These are phyloP conservation scores for bread wheat (Triticum aestivum) DNA, from an alignment of 176 grass and related monocot genomes.

Conservation along the genomic window DNA sequence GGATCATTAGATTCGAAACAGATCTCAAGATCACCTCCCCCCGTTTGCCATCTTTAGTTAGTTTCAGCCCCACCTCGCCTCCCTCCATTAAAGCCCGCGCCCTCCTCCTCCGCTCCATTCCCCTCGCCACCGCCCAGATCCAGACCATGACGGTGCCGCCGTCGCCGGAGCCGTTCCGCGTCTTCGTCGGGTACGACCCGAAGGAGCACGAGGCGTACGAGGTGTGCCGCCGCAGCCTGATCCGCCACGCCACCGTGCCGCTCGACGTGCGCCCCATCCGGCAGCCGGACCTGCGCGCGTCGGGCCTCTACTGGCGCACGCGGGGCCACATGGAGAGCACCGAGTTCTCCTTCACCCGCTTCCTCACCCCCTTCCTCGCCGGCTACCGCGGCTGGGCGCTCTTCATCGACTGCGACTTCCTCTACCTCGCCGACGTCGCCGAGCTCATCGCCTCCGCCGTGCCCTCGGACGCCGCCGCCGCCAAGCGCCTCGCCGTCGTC, in stretches of 20 bases:
- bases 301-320: constrained; percentile 61
- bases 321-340: constrained; percentile 77
- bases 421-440: constrained; percentile 79
- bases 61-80: constrained; percentile 16
- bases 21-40: background rate
- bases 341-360: constrained; percentile 96
- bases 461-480: background rate
- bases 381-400: constrained; percentile 75
- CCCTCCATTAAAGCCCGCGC: constrained; percentile 17
- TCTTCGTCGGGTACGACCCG: constrained; percentile 93
- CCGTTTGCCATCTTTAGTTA: constrained; percentile 34
- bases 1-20: background rate
- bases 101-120: background rate
- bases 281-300: constrained; percentile 59
- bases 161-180: constrained; percentile 47
- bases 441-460: constrained; percentile 35
- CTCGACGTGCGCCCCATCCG: constrained; percentile 61
- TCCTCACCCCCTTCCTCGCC: constrained; percentile 74
- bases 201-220: constrained; percentile 72
- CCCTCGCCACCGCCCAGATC: background rate
- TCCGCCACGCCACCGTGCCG: constrained; percentile 61
- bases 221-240: constrained; percentile 81
- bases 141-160: constrained; percentile 28
- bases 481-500: constrained; percentile 46
- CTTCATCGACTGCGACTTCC: constrained; percentile 94